A percentile compares a stretch with the other conserved stretches of the same genome.
phyloP scores from a whole-genome alignment of 2,329 filamentous ascomycete genomes.

The Magnaporthiopsis poae region DNA sequence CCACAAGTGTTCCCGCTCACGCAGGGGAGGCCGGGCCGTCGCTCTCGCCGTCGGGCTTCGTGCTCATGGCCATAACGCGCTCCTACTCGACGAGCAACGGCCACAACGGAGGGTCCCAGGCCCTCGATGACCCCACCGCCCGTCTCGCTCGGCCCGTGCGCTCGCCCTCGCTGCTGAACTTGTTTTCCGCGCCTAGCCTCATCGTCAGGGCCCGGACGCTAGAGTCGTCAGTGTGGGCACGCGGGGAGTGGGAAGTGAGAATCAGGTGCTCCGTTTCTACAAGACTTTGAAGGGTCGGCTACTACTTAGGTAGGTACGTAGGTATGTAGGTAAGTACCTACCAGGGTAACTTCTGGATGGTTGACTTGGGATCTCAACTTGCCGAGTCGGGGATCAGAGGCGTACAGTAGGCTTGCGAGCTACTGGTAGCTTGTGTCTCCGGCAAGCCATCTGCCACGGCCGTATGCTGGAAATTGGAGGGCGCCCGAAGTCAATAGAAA shows the following conservation, averaged over 20 bases:
- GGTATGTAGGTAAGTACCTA: background rate
- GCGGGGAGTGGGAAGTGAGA: background rate
- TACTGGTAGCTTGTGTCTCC: slow-evolving; percentile 14
- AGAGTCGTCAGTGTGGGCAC: background rate
- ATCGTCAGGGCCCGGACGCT: slow-evolving; percentile 4
- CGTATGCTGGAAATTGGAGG: no score
- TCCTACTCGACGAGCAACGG: slow-evolving; percentile 19
- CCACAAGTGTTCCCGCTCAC: slow-evolving; percentile 11
- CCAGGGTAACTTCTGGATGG: background rate
- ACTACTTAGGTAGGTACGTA: no score
- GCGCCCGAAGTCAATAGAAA: background rate
- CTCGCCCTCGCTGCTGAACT: slow-evolving; percentile 10
- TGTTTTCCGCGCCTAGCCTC: slow-evolving; percentile 10
- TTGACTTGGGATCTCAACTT: slow-evolving; percentile 16
- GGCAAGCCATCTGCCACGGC: slow-evolving; percentile 7
- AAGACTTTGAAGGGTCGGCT: background rate
- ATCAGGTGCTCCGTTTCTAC: background rate
- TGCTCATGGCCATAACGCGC: slow-evolving; percentile 17
- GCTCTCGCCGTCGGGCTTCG: slow-evolving; percentile 15
- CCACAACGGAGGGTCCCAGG: slow-evolving; percentile 15
- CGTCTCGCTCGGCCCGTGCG: slow-evolving; percentile 9
- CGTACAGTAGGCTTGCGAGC: slow-evolving; percentile 11
- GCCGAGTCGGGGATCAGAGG: slow-evolving; percentile 14
- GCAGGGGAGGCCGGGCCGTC: slow-evolving; percentile 15
- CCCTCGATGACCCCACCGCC: slow-evolving; percentile 17